Evolutionary conservation across 306 rosid genomes (phyloP).

Genomic region (Rubus parviflorus): DNA sequence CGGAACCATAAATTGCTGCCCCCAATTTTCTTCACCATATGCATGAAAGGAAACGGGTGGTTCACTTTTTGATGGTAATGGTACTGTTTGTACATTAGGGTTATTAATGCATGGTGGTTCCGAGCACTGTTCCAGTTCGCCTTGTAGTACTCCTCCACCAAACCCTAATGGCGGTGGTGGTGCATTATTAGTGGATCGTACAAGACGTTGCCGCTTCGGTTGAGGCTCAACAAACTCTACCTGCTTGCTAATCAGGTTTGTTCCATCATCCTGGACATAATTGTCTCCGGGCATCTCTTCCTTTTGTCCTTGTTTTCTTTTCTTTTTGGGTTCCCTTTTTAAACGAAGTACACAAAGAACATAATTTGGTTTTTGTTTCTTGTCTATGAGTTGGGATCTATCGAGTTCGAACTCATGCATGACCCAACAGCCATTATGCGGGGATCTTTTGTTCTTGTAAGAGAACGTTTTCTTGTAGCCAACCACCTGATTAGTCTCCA

Average conservation of each 20-base stretch:
- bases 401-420: constrained; percentile 5
- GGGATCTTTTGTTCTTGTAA: not conserved
- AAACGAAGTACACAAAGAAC: not conserved
- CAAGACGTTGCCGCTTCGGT: too few species aligned
- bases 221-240: too few species aligned
- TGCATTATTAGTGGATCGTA: not conserved
- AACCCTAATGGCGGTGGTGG: not conserved
- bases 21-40: not conserved
- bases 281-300: not conserved
- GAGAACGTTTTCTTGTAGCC: not conserved
- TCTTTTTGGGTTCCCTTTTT: not conserved
- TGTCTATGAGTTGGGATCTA: not conserved
- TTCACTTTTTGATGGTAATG: not conserved
- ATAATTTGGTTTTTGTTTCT: not conserved
- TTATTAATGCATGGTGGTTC: not conserved
- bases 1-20: not conserved
- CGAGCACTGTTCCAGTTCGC: not conserved
- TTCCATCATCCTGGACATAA: not conserved
- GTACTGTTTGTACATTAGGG: not conserved
- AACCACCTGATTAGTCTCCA: not conserved
- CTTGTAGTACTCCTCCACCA: not conserved
- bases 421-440: not conserved
- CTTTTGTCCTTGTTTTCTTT: not conserved
- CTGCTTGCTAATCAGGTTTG: not conserved
- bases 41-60: too few species aligned